phyloP scores from a whole-genome alignment of 2,329 filamentous ascomycete species.

The Helotiales sp. region DNA sequence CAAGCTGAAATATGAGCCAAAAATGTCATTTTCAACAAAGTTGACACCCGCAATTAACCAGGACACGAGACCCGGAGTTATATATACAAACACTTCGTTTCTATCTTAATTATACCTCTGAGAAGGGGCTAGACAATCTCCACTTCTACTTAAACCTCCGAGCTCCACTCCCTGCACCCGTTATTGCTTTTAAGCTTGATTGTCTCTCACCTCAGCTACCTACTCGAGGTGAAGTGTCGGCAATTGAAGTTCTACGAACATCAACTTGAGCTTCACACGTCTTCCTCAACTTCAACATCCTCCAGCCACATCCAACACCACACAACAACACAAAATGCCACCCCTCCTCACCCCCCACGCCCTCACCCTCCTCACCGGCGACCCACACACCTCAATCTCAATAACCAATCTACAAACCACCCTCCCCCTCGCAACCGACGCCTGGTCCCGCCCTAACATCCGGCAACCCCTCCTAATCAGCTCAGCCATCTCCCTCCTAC shows the following conservation, averaged over 20 bases:
- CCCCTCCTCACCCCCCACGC: conserved; percentile 26
- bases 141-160: no score
- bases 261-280: neutral
- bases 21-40: no score
- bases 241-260: neutral
- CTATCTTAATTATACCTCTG: no score
- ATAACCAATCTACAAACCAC: conserved; percentile 66
- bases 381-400: conserved; percentile 58
- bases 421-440: conserved; percentile 43
- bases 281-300: neutral
- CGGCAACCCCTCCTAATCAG: conserved; percentile 67
- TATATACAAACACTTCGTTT: no score
- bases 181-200: neutral
- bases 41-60: no score
- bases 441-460: conserved; percentile 64
- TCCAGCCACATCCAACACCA: neutral
- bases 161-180: neutral
- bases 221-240: no score
- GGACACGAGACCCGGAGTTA: no score
- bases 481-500: conserved; percentile 60
- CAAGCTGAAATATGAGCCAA: no score
- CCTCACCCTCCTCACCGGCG: conserved; percentile 39
- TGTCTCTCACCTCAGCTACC: neutral
- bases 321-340: conserved; percentile 9
- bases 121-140: no score